Conservation (phyloP, 148 eudicot species). For the Euryodendron excelsum region DNA sequence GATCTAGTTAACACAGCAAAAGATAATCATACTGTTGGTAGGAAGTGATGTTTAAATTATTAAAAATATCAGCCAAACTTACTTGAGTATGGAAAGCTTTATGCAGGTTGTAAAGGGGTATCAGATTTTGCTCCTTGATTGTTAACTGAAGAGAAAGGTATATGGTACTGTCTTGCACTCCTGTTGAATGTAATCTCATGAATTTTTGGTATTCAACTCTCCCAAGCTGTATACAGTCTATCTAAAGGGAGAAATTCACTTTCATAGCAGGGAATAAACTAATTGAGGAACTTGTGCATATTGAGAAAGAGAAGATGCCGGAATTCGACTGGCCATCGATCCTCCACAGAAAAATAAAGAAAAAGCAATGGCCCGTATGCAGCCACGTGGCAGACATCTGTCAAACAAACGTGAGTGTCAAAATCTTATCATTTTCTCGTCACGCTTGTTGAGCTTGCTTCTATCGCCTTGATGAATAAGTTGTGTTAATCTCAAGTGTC, state of each 20-base stretch:
- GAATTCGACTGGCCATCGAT: constrained; percentile 30
- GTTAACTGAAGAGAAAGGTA: no score
- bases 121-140: no score
- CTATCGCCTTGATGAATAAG: not conserved
- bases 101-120: no score
- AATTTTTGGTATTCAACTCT: not conserved
- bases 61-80: not conserved
- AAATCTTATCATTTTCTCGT: constrained; percentile 19
- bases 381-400: constrained; percentile 30
- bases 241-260: not conserved
- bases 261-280: constrained; percentile 13
- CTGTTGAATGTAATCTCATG: not conserved
- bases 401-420: constrained; percentile 18
- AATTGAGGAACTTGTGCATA: not conserved
- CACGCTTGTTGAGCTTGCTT: not conserved
- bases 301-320: constrained; percentile 25
- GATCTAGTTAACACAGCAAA: not conserved
- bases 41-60: not conserved
- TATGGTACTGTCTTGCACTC: no score
- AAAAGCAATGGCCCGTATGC: constrained; percentile 21
- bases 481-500: not conserved
- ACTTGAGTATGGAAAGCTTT: no score
- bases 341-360: constrained; percentile 18
- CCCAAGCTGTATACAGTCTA: not conserved
- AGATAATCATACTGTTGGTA: not conserved